phyloP scores from a whole-genome alignment of 257 asterid genomes.

The Solanum pimpinellifolium region DNA sequence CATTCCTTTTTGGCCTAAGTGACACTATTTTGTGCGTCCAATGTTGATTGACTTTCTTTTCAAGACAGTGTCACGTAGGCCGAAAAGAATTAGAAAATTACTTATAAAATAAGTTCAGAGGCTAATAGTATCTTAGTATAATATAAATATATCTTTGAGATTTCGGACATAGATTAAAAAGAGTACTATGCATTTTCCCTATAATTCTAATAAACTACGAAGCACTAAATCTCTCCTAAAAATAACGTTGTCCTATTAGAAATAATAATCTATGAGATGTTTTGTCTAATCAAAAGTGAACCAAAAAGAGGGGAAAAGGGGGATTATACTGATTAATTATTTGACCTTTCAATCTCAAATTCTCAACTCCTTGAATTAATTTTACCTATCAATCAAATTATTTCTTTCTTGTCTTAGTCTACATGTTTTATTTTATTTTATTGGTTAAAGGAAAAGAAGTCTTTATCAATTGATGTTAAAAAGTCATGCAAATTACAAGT shows the following conservation, averaged over 20 bases:
- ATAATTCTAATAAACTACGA: background rate
- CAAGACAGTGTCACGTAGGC: fast-evolving
- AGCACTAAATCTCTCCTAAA: background rate
- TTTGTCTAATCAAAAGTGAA: background rate
- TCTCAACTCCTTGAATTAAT: background rate
- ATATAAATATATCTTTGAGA: fast-evolving
- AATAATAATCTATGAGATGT: background rate
- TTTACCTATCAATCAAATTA: background rate
- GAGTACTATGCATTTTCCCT: no score
- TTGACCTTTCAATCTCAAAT: background rate
- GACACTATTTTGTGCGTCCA: no score
- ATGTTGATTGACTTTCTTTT: fast-evolving
- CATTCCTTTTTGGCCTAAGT: no score
- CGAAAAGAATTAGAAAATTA: no score
- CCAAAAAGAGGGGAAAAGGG: background rate
- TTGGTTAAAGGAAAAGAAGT: background rate
- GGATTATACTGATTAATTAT: background rate
- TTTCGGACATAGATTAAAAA: fast-evolving
- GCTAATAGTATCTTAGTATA: no score
- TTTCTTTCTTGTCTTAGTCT: background rate
- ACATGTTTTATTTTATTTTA: background rate
- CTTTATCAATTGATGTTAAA: background rate
- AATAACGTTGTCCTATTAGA: background rate
- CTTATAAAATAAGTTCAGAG: no score
- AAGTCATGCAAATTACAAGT: background rate